phyloP scores from a whole-genome alignment of 306 rosid species.

The Sicyos baderoa region DNA sequence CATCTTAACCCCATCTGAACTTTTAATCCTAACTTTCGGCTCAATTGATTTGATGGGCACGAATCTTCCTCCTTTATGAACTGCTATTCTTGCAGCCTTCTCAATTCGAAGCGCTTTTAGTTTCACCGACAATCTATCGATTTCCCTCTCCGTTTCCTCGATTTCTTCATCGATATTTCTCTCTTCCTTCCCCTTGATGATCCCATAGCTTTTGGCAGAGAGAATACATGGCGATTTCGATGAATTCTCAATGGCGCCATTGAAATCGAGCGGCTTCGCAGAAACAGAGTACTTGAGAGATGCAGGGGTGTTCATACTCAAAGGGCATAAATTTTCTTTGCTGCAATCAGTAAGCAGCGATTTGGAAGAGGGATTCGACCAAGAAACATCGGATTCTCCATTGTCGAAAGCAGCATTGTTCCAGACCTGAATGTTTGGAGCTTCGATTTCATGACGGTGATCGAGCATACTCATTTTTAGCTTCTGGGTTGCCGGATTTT shows the following conservation, averaged over 20 bases:
- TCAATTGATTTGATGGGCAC: conserved; percentile 51
- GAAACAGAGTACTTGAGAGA: conserved; percentile 28
- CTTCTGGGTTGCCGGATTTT: neutral
- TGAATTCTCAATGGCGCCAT: conserved; percentile 25
- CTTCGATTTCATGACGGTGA: conserved; percentile 35
- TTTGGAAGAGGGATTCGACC: conserved; percentile 31
- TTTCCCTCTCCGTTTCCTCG: conserved; percentile 45
- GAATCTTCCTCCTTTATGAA: conserved; percentile 36
- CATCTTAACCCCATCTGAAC: conserved; percentile 18
- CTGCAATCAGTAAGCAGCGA: conserved; percentile 39
- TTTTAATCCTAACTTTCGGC: conserved; percentile 32
- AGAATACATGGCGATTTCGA: conserved; percentile 14
- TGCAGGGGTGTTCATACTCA: conserved; percentile 27
- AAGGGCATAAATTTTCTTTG: conserved; percentile 53
- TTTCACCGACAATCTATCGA: conserved; percentile 30
- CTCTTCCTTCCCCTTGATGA: conserved; percentile 19
- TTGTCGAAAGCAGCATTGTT: conserved; percentile 54
- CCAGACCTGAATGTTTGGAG: conserved; percentile 53
- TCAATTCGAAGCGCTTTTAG: conserved; percentile 43
- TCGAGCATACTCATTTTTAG: conserved; percentile 34
- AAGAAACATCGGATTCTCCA: conserved; percentile 34
- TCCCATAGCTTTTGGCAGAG: neutral
- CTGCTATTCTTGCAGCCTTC: conserved; percentile 29
- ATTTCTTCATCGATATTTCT: conserved; percentile 47
- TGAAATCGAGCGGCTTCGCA: conserved; percentile 29